Evolutionary conservation across 768 basidiomycete species (phyloP), one percentile per base, ranked within the genome.

Genomic region (Coprinopsis marcescibilis): DNA sequence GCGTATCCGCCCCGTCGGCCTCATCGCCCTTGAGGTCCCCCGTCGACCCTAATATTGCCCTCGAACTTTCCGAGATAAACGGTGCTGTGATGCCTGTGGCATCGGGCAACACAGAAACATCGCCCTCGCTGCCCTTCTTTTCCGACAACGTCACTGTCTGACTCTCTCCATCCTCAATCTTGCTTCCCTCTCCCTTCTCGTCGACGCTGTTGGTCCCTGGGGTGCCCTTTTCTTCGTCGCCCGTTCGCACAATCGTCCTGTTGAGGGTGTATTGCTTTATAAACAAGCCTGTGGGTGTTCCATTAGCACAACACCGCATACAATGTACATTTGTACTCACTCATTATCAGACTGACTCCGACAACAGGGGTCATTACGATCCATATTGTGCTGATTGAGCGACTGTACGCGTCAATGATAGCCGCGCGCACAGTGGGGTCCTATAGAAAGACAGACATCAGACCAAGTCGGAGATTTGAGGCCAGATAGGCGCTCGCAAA

Each of bases 351-450:
- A 21, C 73, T 68, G 33, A 68, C 66, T 11, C 76, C 80, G 5
- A 76, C 43, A 21, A 86, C 64, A 0, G 79, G 81, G 8, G 80
- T 80, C 60, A 70, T 71, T 7, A 81, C 78, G 17, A 84, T 51
- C 83, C 85, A 88, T 19, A 88, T 79, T 37, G 57, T 65, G 52
- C 72, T 72, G 30, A 88, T 79, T 2, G 83, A 78, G 24, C 69
- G 67, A 12, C 83, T 71, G 62, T 78, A 86, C 0, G 83, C 83
- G 47, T 84, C 69, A 25, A 80, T 71, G 7, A 84, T 65, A 33
- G 66, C 67, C 20, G 65, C 55, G 11, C 79, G 80, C 23, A 70
- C 58, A 10, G 56, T 55, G 5, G 72, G 62, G 52, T 89, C 72
- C 80, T 83, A 53, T n/a, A 13, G 11, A 11, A 15, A 48, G 27